Evolutionary conservation across 768 basidiomycete genomes (phyloP).

Genomic region (Daedalea quercina): DNA sequence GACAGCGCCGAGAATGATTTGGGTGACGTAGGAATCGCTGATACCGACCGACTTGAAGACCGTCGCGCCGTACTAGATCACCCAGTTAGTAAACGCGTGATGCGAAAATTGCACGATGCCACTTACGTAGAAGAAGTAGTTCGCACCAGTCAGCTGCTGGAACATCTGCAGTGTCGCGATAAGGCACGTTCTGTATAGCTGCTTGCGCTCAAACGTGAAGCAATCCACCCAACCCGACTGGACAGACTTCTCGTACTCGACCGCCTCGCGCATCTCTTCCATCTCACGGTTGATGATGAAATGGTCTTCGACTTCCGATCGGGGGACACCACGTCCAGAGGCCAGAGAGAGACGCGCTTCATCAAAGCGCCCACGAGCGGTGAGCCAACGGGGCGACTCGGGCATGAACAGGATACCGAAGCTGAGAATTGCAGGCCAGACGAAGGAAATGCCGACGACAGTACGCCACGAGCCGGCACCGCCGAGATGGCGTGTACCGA

Average conservation of each 20-base stretch:
- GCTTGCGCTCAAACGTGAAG: slow-evolving; percentile 49
- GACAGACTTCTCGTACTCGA: slow-evolving; percentile 41
- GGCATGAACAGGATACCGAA: slow-evolving; percentile 66
- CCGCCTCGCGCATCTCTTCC: slow-evolving; percentile 46
- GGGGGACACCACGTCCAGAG: slow-evolving; percentile 40
- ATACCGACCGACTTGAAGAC: slow-evolving; percentile 65
- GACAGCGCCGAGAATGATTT: slow-evolving; percentile 71
- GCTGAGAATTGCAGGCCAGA: slow-evolving; percentile 58
- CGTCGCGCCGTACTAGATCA: slow-evolving; percentile 40
- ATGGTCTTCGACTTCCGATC: slow-evolving; percentile 31
- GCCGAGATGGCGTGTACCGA: slow-evolving; percentile 48
- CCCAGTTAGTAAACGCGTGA: background rate
- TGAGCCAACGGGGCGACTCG: slow-evolving; percentile 59
- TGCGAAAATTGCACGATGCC: background rate
- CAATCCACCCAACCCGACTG: slow-evolving; percentile 63
- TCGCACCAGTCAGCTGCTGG: slow-evolving; percentile 68
- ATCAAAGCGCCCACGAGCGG: slow-evolving; percentile 37
- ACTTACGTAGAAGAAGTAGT: slow-evolving; percentile 57
- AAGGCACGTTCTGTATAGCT: slow-evolving; percentile 56
- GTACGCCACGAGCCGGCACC: slow-evolving; percentile 54
- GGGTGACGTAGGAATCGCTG: slow-evolving; percentile 57
- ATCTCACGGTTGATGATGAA: slow-evolving; percentile 37
- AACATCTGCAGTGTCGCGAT: slow-evolving; percentile 62
- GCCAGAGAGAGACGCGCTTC: slow-evolving; percentile 45
- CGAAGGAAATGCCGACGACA: slow-evolving; percentile 52